A percentile compares a stretch with the other conserved stretches of the same genome.
These are phyloP conservation scores for Aspergillus ostianus DNA, from an alignment of 495 filamentous ascomycete genomes.

Conservation along the genomic window DNA sequence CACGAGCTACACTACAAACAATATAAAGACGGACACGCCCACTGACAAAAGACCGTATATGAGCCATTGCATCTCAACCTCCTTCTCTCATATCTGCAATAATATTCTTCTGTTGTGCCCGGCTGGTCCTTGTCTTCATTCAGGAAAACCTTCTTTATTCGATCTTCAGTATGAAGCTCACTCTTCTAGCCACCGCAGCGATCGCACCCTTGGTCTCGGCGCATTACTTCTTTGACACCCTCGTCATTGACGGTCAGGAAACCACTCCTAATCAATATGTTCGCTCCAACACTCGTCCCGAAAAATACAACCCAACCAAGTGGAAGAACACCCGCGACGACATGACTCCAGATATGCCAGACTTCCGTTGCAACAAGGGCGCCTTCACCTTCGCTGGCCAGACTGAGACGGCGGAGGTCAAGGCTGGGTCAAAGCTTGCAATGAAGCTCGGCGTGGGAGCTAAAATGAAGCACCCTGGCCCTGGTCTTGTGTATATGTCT, in stretches of 20 bases:
- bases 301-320: constrained; percentile 8
- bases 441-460: constrained; percentile 12
- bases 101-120: not conserved
- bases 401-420: constrained; percentile 2
- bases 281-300: constrained; percentile 4
- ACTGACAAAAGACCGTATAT: not conserved
- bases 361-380: constrained; percentile 10
- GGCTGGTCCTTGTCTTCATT: no score
- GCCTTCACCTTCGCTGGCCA: constrained; percentile 6
- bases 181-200: not conserved
- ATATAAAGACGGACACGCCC: constrained; percentile 4
- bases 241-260: constrained; percentile 8
- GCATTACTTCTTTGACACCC: constrained; percentile 8
- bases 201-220: constrained; percentile 9
- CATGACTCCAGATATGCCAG: constrained; percentile 9
- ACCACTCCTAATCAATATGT: constrained; percentile 4
- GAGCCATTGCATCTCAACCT: constrained; percentile 4
- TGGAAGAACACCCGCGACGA: constrained; percentile 5
- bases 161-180: not conserved
- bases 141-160: no score
- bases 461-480: constrained; percentile 45
- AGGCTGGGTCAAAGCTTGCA: constrained; percentile 8
- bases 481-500: constrained; percentile 49
- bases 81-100: not conserved
- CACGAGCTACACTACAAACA: not conserved